Conservation (phyloP, 164 flowering plant species). For the Liquidambar formosana region DNA sequence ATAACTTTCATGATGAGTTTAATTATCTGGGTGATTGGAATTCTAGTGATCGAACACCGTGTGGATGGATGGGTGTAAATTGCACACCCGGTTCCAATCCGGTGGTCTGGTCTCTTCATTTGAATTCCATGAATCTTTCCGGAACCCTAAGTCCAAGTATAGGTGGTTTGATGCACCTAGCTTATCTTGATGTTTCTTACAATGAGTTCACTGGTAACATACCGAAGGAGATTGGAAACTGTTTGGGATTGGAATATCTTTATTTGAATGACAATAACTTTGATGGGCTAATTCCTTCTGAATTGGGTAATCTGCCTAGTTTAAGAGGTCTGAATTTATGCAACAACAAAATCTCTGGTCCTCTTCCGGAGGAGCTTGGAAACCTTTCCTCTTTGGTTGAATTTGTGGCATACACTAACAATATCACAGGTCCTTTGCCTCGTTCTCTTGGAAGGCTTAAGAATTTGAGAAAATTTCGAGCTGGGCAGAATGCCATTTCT, state of each 20-base stretch:
- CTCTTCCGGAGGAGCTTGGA: constrained; percentile 74
- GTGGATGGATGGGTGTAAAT: constrained; percentile 77
- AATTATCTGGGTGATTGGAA: constrained; percentile 59
- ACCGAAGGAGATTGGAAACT: constrained; percentile 80
- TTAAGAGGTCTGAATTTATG: background rate
- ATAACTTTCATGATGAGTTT: constrained; percentile 40
- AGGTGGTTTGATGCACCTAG: constrained; percentile 52
- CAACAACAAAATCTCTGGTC: constrained; percentile 45
- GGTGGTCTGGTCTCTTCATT: constrained; percentile 57
- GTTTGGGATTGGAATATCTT: constrained; percentile 49
- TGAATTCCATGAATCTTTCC: constrained; percentile 67
- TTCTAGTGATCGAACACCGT: constrained; percentile 61
- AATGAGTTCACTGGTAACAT: constrained; percentile 60
- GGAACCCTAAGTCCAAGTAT: constrained; percentile 67
- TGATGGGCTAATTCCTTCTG: constrained; percentile 42
- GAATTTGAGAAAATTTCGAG: constrained; percentile 67
- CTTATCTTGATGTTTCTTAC: constrained; percentile 51
- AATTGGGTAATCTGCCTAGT: constrained; percentile 29
- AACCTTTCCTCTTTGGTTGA: constrained; percentile 54
- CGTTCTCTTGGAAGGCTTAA: constrained; percentile 71
- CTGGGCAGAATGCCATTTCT: constrained; percentile 78
- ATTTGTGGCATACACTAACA: constrained; percentile 75
- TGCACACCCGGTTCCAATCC: constrained; percentile 48
- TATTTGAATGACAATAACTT: constrained; percentile 52
- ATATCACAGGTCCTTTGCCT: constrained; percentile 74